phyloP scores from a whole-genome alignment of 2,329 filamentous ascomycete species.

The Pseudogymnoascus pannorum region DNA sequence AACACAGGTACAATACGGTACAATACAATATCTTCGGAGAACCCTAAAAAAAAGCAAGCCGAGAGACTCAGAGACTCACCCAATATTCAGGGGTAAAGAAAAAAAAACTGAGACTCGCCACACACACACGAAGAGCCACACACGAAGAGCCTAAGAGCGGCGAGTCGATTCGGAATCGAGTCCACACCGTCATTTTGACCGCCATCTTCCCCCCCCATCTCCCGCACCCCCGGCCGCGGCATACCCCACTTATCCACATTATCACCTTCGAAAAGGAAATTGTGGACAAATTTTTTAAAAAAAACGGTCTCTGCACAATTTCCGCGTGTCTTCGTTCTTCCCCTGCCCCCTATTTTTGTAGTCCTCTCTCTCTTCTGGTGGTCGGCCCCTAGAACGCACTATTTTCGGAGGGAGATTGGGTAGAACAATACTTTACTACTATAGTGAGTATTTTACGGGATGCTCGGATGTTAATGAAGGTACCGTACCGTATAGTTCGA shows the following conservation, averaged over 20 bases:
- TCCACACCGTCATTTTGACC: constrained; percentile 7
- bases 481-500: no score
- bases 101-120: background rate
- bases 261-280: background rate
- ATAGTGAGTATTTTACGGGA: no score
- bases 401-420: no score
- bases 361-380: no score
- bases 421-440: no score
- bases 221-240: background rate
- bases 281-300: background rate
- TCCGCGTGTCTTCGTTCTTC: background rate
- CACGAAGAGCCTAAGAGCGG: background rate
- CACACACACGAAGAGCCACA: no score
- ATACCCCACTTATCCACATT: background rate
- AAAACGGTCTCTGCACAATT: background rate
- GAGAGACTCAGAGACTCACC: background rate
- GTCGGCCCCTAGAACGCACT: no score
- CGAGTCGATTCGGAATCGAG: no score
- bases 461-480: no score
- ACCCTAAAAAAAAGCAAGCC: background rate
- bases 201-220: background rate
- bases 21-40: background rate
- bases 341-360: background rate
- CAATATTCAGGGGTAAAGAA: constrained; percentile 6
- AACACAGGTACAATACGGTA: background rate